Evolutionary conservation across 2,329 filamentous ascomycete species (phyloP), one percentile per base, ranked within the genome.

Genomic region (Graphilbum sp.): DNA sequence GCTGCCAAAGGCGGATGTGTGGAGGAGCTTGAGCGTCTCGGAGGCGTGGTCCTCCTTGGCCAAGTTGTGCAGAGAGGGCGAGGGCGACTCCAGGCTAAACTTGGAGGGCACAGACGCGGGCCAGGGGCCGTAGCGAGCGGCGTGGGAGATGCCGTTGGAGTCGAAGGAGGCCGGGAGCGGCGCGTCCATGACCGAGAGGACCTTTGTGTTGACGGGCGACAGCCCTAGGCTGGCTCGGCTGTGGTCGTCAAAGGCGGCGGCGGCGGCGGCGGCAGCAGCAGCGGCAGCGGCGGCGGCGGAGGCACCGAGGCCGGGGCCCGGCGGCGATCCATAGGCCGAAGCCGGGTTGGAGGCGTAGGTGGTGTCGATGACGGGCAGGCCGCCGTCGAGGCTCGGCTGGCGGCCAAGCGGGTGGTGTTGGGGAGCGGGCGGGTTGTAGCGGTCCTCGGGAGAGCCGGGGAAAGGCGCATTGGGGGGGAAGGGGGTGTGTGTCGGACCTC

Each of bases 111-210:
- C 82, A 0, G 88, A 96, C 0, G 87, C 84, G 8, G 88, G 87
- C 57, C 92, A 86, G 0, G 87, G 85, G 0, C 83, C 90, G 54
- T 87, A 86, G 42, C 85, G 75, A 16, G 88, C 87, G 44, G 85
- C 86, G 54, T 88, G 83, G 11, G 87, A 95, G 38, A 95, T 83
- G 36, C 87, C 88, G 52, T 95, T 90, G 49, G 86, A 93, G 58
- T 96, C 90, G 55, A 96, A 95, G 0, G 88, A 96, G 9, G 87
- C 84, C 2, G 90, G 90, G 9, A 96, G 70, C 15, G 85, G 86
- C 3, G 86, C 90, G 60, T 96, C 88, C 45, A 95, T 70, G 13
- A 92, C 83, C n/a, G 83, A 90, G n/a, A 94, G 56, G 3, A 70
- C 72, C 48, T 74, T 78, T 38, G 74, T 73, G 48, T 74, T 72